phyloP scores from a whole-genome alignment of 805 yeast genomes.

The Naumovozyma baii region DNA sequence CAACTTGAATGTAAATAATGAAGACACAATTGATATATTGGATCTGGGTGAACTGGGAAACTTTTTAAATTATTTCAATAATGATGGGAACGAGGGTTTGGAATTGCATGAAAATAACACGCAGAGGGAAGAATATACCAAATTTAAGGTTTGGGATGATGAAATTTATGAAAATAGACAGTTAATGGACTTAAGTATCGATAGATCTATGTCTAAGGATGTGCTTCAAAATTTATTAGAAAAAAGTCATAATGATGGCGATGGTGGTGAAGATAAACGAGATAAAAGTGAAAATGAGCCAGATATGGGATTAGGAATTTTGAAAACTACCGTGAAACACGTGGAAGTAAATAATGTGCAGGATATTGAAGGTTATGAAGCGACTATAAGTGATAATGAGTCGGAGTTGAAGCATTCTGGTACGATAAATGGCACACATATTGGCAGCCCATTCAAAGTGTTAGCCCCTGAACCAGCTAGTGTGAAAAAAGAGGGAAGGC shows the following conservation, averaged over 20 bases:
- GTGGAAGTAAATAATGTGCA: slow-evolving; percentile 16
- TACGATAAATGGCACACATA: no score
- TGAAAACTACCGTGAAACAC: slow-evolving; percentile 17
- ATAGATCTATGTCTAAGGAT: background rate
- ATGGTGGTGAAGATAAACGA: no score
- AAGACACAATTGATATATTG: background rate
- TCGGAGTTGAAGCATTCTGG: no score
- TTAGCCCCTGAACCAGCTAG: background rate
- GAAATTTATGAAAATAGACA: background rate
- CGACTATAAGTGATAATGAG: slow-evolving; percentile 9
- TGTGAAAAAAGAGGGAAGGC: background rate
- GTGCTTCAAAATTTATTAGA: background rate
- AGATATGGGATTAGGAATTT: slow-evolving; percentile 4
- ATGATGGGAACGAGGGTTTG: background rate
- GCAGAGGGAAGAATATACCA: background rate
- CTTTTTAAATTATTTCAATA: background rate
- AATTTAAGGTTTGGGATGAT: background rate
- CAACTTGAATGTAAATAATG: background rate
- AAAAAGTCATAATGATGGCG: background rate
- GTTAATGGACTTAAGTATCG: background rate
- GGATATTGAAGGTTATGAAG: slow-evolving; percentile 17
- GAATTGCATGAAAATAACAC: background rate
- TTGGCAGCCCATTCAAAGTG: no score
- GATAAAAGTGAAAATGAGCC: background rate
- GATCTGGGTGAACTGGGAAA: background rate